Evolutionary conservation across 176 grass and related monocot species (phyloP).

Genomic region (Aechmea fasciata): DNA sequence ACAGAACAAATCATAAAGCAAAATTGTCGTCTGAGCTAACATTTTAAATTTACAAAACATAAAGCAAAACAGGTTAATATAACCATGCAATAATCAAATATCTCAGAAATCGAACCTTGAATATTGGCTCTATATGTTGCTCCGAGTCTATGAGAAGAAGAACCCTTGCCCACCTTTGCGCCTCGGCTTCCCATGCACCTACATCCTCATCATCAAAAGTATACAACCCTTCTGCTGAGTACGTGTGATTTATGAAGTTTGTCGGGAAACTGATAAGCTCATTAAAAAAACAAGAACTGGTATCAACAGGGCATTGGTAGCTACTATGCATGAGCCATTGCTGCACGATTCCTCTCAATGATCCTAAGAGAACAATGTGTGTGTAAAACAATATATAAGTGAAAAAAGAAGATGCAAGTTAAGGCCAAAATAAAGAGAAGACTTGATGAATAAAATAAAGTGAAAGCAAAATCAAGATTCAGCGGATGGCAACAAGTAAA

Average conservation of each 20-base stretch:
- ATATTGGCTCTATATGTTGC: constrained; percentile 47
- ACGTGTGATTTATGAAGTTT: constrained; percentile 45
- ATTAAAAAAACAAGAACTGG: constrained; percentile 33
- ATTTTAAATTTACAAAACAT: no score
- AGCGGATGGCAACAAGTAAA: background rate
- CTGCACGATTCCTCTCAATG: constrained; percentile 48
- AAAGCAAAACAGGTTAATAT: background rate
- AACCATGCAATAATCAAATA: background rate
- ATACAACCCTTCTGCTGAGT: constrained; percentile 27
- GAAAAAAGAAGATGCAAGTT: background rate
- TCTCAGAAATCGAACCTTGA: constrained; percentile 34
- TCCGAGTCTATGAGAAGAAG: constrained; percentile 65
- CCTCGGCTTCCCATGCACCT: constrained; percentile 72
- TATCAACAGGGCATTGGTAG: constrained; percentile 26
- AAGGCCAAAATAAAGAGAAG: background rate
- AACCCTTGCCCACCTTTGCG: constrained; percentile 76
- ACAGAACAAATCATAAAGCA: no score
- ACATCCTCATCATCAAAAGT: constrained; percentile 87
- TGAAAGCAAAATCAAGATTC: background rate
- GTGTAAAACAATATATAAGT: background rate
- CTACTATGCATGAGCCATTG: constrained; percentile 54
- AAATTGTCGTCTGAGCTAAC: no score
- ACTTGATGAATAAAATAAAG: background rate
- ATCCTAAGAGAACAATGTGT: constrained; percentile 33
- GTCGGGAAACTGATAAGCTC: constrained; percentile 65